phyloP scores from a whole-genome alignment of 257 asterid genomes.

The Solanum arcanum region DNA sequence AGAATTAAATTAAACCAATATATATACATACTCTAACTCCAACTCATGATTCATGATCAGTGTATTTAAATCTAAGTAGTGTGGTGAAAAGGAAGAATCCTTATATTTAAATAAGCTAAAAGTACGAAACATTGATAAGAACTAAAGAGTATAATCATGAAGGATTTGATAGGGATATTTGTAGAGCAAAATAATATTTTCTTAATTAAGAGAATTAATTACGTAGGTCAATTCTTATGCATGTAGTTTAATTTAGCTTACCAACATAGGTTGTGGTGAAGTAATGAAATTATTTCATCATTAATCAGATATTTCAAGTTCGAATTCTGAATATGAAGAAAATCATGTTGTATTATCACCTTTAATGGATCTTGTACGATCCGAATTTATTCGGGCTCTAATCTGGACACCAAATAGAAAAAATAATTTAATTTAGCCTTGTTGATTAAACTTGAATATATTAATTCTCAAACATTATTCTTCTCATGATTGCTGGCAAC shows the following conservation, averaged over 20 bases:
- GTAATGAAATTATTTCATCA: not conserved
- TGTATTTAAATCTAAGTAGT: not conserved
- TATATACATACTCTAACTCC: not conserved
- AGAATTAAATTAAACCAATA: not conserved
- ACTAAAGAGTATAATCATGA: not conserved
- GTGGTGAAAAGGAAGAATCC: not conserved
- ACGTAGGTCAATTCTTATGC: not conserved
- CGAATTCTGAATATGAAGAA: too few species aligned
- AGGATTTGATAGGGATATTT: not conserved
- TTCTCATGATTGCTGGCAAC: slow-evolving; percentile 7
- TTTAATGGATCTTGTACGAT: too few species aligned
- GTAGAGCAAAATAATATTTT: not conserved
- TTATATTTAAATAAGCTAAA: not conserved
- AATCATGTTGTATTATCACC: too few species aligned
- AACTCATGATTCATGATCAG: not conserved
- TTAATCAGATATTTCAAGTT: too few species aligned
- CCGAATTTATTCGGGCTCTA: too few species aligned
- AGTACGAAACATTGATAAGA: not conserved
- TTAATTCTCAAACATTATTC: not conserved
- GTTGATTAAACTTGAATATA: not conserved
- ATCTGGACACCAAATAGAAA: not conserved
- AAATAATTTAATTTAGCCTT: not conserved
- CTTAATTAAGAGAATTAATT: not conserved
- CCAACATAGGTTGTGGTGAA: not conserved
- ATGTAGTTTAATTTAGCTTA: not conserved